Base-by-base conservation (phyloP, 257 asterid species). In the Cordia subcordata region DNA sequence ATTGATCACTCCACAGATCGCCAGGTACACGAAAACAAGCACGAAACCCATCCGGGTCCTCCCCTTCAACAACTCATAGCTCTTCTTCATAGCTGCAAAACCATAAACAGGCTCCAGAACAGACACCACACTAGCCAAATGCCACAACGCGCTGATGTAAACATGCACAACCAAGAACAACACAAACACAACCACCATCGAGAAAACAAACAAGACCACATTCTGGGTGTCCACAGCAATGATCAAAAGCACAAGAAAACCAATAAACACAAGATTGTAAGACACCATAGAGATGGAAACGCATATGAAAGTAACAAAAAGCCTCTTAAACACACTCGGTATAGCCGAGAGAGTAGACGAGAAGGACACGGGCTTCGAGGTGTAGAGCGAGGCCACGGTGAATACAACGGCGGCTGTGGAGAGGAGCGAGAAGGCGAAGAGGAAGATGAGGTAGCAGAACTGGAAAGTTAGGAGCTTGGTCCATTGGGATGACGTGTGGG, bases 391-490 rank as follows among this genome's bases (percentile, higher is more conserved):
- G 2, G 96, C 98, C 21, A 85, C 95, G 66, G 96, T 91, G 79
- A 91, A 91, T 55, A 85, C 95, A 42, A 86, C 90, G 53, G 98
- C 96, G 46, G 98, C 92, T 53, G 98, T 91, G 66, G 94, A 84
- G 44, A 91, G 84, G 42, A 91, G 94, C 2, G 98, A 91, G 70
- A 72, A 77, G 21, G 90, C 82, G 73, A 91, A 91, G 63, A 91
- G 91, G 83, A 88, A 85, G 39, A 88, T 72, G 53, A 88, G 84
- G 78, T 88, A 91, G 71, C 75, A 85, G 77, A 91, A 82, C 68
- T 91, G 94, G 79, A 88, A 72, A 18, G 62, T 21, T 11, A 91
- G 71, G 52, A 91, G 90, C 83, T 85, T 86, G 1, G 88, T 70
- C 96, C 94, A 90, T 18, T 80, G 85, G 61, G 12, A 11, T 42